These are phyloP conservation scores for Boletus sensibilis DNA, from an alignment of 768 basidiomycete genomes.

Conservation along the genomic window DNA sequence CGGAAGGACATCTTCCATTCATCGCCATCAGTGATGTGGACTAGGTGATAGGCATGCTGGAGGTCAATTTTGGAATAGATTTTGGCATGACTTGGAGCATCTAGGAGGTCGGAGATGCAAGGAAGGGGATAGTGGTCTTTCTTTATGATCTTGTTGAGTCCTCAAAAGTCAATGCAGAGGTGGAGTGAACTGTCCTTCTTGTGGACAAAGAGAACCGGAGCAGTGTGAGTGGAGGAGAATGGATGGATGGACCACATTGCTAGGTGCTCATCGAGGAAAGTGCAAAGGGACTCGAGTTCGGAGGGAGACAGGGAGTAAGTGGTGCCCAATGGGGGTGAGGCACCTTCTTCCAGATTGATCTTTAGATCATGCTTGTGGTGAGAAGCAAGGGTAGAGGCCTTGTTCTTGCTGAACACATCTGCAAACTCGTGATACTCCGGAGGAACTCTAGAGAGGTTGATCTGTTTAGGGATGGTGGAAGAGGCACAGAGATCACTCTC, in stretches of 20 bases:
- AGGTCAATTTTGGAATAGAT: no score
- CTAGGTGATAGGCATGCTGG: no score
- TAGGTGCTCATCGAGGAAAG: conserved; percentile 30
- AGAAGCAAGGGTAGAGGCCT: background rate
- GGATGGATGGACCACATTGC: background rate
- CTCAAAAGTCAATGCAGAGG: conserved; percentile 32
- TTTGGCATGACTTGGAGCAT: no score
- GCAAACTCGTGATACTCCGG: conserved; percentile 17
- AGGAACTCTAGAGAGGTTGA: background rate
- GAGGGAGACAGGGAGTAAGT: conserved; percentile 1
- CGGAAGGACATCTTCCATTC: background rate
- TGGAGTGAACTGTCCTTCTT: conserved; percentile 21
- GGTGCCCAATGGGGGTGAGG: background rate
- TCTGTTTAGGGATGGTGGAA: background rate
- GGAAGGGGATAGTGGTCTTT: conserved; percentile 24
- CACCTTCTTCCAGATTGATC: background rate
- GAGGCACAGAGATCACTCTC: background rate
- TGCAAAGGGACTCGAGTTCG: conserved; percentile 35
- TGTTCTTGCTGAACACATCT: conserved; percentile 15
- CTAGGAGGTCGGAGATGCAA: no score
- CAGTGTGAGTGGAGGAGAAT: background rate
- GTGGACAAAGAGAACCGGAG: conserved; percentile 9
- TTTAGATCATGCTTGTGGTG: background rate
- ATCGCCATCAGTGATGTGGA: background rate
- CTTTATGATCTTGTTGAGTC: conserved; percentile 34